Evolutionary conservation across 2,329 filamentous ascomycete genomes (phyloP), one percentile per base, ranked within the genome.

Genomic region (Penicillium sp.): DNA sequence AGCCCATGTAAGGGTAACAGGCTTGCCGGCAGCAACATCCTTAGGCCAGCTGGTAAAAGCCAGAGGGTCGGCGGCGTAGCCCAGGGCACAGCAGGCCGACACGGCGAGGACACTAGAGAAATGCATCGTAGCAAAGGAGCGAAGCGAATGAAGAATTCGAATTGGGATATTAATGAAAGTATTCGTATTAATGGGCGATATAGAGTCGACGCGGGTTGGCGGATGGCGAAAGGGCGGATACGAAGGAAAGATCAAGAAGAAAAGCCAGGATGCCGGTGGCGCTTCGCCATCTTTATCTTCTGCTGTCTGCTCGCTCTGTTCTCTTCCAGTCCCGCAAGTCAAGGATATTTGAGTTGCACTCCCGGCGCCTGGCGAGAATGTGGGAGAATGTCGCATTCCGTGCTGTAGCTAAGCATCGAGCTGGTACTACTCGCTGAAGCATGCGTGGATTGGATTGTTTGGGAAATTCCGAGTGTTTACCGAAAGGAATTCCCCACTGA

Each of bases 31-130:
- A 42, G 72, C 63, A 46, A 84, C 70, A 41, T 72, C 66, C 24
- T 67, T 66, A 8, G 81, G 79, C 61, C 79, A 78, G 36, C 74
- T 71, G 55, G 81, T 83, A 72, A 83, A 85, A 55, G 71, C 66
- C 43, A 83, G 48, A 34, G 54, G 56, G 7, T 70, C 68, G 54
- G 80, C 73, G 39, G 81, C 82, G 47, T 78, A 64, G 47, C 75
- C 78, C 42, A 77, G 57, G 43, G 70, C 62, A 49, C 80, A 42
- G 7, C 64, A 71, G 42, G 75, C 70, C 34, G 75, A 74, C 59
- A 71, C 64, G 43, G 76, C 73, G 58, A 84, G 56, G 56, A 84
- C 53, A 58, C 75, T 67, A 63, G 77, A 65, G 66, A 83, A 77
- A 65, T 75, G 71, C 82, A 84, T 84, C 46, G 57, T 76, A 65